Percentiles rank a stretch among this genome's conserved stretches.
phyloP scores from a whole-genome alignment of 345 rosid genomes.

The Abelmoschus esculentus region DNA sequence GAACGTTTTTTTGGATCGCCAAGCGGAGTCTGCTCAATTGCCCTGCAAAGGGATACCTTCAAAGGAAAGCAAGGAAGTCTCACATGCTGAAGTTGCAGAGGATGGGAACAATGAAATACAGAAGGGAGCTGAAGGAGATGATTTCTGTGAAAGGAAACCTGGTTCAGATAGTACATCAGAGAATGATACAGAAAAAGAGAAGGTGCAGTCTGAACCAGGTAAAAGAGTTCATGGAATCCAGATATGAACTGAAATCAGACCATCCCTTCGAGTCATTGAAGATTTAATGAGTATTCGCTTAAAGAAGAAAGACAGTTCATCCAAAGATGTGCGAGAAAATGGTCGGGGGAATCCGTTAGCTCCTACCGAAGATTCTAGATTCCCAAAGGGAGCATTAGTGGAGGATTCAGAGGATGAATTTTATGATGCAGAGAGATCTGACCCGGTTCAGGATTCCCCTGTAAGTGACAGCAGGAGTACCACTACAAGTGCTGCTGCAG shows the following conservation, averaged over 20 bases:
- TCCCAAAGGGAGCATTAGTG: conserved; percentile 59
- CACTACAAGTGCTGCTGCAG: conserved; percentile 22
- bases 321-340: conserved; percentile 39
- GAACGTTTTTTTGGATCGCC: conserved; percentile 67
- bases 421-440: conserved; percentile 92
- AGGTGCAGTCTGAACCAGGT: conserved; percentile 25
- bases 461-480: conserved; percentile 42
- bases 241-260: conserved; percentile 79
- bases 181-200: conserved; percentile 31
- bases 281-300: conserved; percentile 77
- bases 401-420: conserved; percentile 97
- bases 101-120: conserved; percentile 26
- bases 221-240: conserved; percentile 45
- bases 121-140: conserved; percentile 31
- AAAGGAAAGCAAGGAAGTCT: conserved; percentile 28
- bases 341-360: conserved; percentile 34
- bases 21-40: conserved; percentile 46
- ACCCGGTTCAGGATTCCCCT: conserved; percentile 52
- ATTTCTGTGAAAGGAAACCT: conserved; percentile 24
- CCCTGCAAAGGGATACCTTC: conserved; percentile 31
- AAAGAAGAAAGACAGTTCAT: conserved; percentile 46
- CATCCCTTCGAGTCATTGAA: conserved; percentile 73
- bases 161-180: conserved; percentile 30
- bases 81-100: conserved; percentile 34
- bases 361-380: conserved; percentile 50